Evolutionary conservation across 2,329 filamentous ascomycete genomes (phyloP), one percentile per base, ranked within the genome.

Genomic region (Ophiostoma pallidulum): DNA sequence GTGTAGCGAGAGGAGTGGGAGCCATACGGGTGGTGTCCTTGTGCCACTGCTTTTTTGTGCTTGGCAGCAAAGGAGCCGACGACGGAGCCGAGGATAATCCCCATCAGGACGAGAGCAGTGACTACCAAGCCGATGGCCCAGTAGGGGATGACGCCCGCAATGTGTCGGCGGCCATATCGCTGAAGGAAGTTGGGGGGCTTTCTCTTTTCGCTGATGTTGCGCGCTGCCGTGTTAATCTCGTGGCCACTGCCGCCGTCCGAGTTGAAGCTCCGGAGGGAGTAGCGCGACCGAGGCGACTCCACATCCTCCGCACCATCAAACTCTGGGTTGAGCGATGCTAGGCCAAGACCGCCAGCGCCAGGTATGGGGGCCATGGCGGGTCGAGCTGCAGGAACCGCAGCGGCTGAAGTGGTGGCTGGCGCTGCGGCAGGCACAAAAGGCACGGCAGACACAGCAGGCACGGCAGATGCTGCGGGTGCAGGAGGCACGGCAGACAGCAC

Each of bases 271-370:
- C 72, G 64, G 2, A 72, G 64, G 0, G 75, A 78, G 41, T 70
- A 69, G 7, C 70, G 70, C 13, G 75, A 74, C 22, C 67, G 67
- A 22, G 71, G 69, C 6, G 70, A 68, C 39, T 69, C 66, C 2
- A 79, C 61, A 41, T 80, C 72, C 37, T 78, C 77, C 4, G 67
- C 69, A 1, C 77, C 78, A 13, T 75, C 71, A 60, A 79, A 82
- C 54, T 82, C 78, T 0, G 78, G 79, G 51, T 82, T 74, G 22
- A 75, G 68, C 7, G 78, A 76, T 4, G 78, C 78, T 18, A 80
- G 62, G 3, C 77, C 78, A 26, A 82, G 67, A 14, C 78, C 78
- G 4, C 78, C 78, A 5, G 77, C 76, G n/a, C 78, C 79, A 3
- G 73, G 63, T 31, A 75, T 71, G 2, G 62, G 52, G 37, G 36